phyloP scores from a whole-genome alignment of 495 filamentous ascomycete genomes.

The Daldinia loculata region DNA sequence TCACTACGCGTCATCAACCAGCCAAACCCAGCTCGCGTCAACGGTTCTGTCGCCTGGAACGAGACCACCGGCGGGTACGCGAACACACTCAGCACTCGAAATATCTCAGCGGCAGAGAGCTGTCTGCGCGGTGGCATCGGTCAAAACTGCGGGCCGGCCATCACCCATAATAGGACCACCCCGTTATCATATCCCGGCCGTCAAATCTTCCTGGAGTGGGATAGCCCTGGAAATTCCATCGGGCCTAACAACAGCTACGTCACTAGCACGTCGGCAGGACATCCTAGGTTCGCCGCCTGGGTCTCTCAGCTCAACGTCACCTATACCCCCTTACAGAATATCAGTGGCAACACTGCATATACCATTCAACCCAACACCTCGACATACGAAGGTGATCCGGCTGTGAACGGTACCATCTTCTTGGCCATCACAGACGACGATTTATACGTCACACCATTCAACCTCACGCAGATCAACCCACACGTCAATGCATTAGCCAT shows the following conservation, averaged over 20 bases:
- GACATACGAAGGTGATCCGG: conserved; percentile 71
- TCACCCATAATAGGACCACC: conserved; percentile 70
- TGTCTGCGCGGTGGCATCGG: conserved; percentile 63
- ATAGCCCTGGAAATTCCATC: conserved; percentile 70
- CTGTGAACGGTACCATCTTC: conserved; percentile 82
- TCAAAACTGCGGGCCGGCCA: conserved; percentile 66
- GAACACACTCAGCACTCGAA: conserved; percentile 50
- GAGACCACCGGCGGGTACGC: conserved; percentile 63
- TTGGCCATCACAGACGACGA: conserved; percentile 78
- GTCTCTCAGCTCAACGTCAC: conserved; percentile 86
- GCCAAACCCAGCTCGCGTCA: conserved; percentile 71
- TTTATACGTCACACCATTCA: conserved; percentile 77
- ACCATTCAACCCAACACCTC: conserved; percentile 74
- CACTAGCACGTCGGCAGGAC: conserved; percentile 66
- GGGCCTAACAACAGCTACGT: conserved; percentile 86
- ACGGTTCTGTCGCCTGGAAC: conserved; percentile 62
- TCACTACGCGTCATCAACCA: conserved; percentile 77
- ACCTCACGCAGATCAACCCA: conserved; percentile 74
- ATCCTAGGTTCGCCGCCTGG: conserved; percentile 77
- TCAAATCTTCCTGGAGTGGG: conserved; percentile 76
- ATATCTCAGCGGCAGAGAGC: conserved; percentile 50
- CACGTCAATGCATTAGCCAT: conserved; percentile 79
- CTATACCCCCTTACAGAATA: conserved; percentile 71
- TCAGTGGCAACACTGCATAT: conserved; percentile 63
- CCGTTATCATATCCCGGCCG: conserved; percentile 81